A percentile compares a stretch with the other conserved stretches of the same genome.
Conservation (phyloP, 495 filamentous ascomycete genomes). For the Recurvomyces mirabilis region DNA sequence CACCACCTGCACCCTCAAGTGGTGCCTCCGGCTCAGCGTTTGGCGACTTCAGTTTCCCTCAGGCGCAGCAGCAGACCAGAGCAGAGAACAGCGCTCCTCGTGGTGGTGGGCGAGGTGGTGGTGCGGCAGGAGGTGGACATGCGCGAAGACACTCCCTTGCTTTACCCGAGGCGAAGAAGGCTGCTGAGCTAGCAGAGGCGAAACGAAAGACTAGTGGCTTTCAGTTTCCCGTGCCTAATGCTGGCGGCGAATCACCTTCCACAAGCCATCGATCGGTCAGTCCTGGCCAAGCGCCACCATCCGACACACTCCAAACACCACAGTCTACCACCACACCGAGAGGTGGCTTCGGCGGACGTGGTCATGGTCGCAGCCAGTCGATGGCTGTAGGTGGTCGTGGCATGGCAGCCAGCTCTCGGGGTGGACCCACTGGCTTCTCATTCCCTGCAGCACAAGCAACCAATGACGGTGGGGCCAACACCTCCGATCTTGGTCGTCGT, state of each 20-base stretch:
- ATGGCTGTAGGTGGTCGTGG: conserved; percentile 55
- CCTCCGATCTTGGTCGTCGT: conserved; percentile 59
- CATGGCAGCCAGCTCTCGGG: conserved; percentile 40
- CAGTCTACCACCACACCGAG: conserved; percentile 24
- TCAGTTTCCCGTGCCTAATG: conserved; percentile 81
- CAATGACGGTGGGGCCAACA: conserved; percentile 39
- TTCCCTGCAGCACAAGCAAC: conserved; percentile 50
- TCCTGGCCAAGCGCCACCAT: conserved; percentile 18
- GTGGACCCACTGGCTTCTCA: conserved; percentile 52
- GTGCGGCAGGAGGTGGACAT: conserved; percentile 61
- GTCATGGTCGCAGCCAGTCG: conserved; percentile 57
- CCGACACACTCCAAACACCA: conserved; percentile 19
- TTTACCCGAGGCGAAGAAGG: conserved; percentile 92
- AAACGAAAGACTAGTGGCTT: conserved; percentile 88
- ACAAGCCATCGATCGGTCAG: conserved; percentile 37
- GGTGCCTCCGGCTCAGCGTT: conserved; percentile 76
- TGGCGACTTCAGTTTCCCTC: conserved; percentile 51
- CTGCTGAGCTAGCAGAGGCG: conserved; percentile 90
- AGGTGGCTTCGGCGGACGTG: conserved; percentile 41
- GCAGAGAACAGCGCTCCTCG: conserved; percentile 55
- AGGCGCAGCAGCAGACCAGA: conserved; percentile 38
- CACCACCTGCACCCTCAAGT: conserved; percentile 92
- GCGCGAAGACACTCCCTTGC: conserved; percentile 91
- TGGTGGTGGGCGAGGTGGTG: conserved; percentile 66
- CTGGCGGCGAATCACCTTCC: conserved; percentile 40